These are phyloP conservation scores for Litchi chinensis DNA, from an alignment of 345 rosid species.

Conservation along the genomic window DNA sequence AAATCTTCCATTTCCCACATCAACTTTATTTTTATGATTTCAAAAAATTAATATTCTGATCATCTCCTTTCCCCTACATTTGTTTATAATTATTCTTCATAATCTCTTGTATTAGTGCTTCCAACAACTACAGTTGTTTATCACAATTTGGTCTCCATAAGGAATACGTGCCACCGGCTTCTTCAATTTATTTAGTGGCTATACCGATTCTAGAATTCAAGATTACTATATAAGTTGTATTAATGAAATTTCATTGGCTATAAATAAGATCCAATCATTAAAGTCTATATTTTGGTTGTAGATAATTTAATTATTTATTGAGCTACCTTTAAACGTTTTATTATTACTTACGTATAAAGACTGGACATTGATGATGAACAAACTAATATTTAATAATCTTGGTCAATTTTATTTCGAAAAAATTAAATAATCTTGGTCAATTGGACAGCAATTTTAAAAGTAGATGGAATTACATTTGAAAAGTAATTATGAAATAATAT, in stretches of 20 bases:
- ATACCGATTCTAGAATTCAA: neutral
- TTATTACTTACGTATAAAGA: too few species aligned
- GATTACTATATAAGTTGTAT: neutral
- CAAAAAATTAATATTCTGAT: too few species aligned
- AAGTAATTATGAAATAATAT: too few species aligned
- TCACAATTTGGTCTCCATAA: neutral
- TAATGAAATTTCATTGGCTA: neutral
- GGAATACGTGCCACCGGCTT: constrained; percentile 1
- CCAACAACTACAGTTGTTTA: neutral
- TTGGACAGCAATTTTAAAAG: too few species aligned
- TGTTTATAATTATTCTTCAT: neutral
- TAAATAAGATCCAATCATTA: neutral
- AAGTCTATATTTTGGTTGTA: neutral
- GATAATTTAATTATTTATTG: neutral
- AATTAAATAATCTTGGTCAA: too few species aligned
- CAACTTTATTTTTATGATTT: too few species aligned
- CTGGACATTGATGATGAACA: too few species aligned
- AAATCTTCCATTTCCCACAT: too few species aligned
- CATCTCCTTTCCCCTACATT: neutral
- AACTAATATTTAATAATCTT: too few species aligned
- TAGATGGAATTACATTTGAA: too few species aligned
- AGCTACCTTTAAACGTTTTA: neutral
- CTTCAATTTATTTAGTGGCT: neutral
- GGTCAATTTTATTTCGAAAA: too few species aligned
- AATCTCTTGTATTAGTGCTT: neutral